A percentile compares a stretch with the other conserved stretches of the same genome.
These are phyloP conservation scores for Cladophialophora immunda DNA, from an alignment of 2,329 filamentous ascomycete species.

Conservation along the genomic window DNA sequence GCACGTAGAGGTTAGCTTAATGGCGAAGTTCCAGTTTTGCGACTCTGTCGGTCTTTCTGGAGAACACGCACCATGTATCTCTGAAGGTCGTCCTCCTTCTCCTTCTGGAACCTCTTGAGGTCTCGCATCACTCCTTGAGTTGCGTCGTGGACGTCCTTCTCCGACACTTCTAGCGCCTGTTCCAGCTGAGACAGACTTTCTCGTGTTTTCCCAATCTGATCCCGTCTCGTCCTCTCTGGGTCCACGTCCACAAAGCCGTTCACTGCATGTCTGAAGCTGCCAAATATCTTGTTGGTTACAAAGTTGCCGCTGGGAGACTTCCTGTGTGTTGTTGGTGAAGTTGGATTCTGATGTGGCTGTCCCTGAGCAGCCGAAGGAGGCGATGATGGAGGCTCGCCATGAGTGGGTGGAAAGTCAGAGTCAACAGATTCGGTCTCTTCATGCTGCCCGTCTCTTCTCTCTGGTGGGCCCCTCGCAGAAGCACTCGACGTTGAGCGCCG, in stretches of 20 bases:
- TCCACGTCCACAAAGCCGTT: conserved; percentile 97
- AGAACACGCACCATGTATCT: conserved; percentile 85
- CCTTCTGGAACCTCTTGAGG: conserved; percentile 87
- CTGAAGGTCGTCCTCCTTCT: conserved; percentile 94
- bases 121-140: conserved; percentile 88
- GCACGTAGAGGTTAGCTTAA: conserved; percentile 4
- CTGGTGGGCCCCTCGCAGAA: conserved; percentile 52
- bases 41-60: not conserved
- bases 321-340: conserved; percentile 64
- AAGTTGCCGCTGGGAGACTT: conserved; percentile 88
- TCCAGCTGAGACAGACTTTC: conserved; percentile 85
- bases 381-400: conserved; percentile 72
- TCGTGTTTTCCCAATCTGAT: conserved; percentile 93
- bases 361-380: conserved; percentile 78
- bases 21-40: not conserved
- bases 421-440: conserved; percentile 92
- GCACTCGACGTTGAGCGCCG: conserved; percentile 70
- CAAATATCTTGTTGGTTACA: conserved; percentile 92
- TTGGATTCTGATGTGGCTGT: conserved; percentile 56
- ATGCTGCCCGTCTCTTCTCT: conserved; percentile 61
- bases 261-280: conserved; percentile 91
- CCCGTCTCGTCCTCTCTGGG: conserved; percentile 87
- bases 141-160: conserved; percentile 91
- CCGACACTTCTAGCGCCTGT: conserved; percentile 86
- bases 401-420: conserved; percentile 92